Conservation (phyloP, 1,139 yeast species). For the Pichia sp. region DNA sequence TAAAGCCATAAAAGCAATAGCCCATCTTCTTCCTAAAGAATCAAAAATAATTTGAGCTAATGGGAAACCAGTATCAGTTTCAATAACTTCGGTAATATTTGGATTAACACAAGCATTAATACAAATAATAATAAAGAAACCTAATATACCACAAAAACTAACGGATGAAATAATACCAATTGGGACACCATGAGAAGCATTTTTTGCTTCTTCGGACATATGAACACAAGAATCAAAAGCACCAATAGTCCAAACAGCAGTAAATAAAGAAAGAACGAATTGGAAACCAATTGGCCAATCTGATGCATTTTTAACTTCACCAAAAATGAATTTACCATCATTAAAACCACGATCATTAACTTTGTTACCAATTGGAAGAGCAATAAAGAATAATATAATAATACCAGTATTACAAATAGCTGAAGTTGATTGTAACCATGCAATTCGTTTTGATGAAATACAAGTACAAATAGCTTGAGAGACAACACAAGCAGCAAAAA, state of each 20-base stretch:
- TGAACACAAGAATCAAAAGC: conserved; percentile 71
- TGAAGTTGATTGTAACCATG: conserved; percentile 55
- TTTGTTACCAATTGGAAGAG: conserved; percentile 51
- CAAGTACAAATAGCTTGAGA: conserved; percentile 44
- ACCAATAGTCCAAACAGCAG: conserved; percentile 63
- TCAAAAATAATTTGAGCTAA: conserved; percentile 63
- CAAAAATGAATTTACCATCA: conserved; percentile 47
- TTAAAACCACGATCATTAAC: conserved; percentile 32
- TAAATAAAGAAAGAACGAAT: conserved; percentile 49
- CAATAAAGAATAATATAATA: conserved; percentile 56
- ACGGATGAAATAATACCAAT: conserved; percentile 57
- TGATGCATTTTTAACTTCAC: conserved; percentile 46
- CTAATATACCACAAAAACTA: conserved; percentile 53
- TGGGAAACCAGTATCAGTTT: conserved; percentile 46
- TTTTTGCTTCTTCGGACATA: conserved; percentile 64
- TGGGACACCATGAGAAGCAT: conserved; percentile 68
- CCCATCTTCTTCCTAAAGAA: conserved; percentile 65
- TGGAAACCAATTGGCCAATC: conserved; percentile 68
- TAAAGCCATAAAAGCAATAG: conserved; percentile 57
- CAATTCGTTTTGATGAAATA: conserved; percentile 45
- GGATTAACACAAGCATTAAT: conserved; percentile 52
- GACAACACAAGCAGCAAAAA: conserved; percentile 47
- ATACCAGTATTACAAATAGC: conserved; percentile 50
- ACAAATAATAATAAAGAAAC: conserved; percentile 53
- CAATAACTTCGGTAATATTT: conserved; percentile 41